phyloP scores from a whole-genome alignment of 805 yeast species.

The Teunomyces lycoperdinae region DNA sequence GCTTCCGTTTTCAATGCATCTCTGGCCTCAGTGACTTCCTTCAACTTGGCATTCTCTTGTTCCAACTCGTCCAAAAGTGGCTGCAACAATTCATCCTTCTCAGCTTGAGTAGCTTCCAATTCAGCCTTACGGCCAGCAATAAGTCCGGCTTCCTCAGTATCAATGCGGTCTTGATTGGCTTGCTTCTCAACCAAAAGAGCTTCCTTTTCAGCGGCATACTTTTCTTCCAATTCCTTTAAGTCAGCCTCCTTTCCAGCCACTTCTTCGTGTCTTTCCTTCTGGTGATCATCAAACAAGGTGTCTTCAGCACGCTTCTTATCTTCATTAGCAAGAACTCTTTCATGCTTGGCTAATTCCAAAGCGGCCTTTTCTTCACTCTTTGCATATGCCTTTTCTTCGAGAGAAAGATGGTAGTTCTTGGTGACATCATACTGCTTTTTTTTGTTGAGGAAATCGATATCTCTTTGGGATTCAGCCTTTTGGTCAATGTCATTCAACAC shows the following conservation, averaged over 20 bases:
- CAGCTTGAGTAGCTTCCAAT: constrained; percentile 48
- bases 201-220: constrained; percentile 39
- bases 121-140: constrained; percentile 45
- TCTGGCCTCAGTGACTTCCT: constrained; percentile 49
- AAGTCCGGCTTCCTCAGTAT: constrained; percentile 41
- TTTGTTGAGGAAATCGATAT: constrained; percentile 33
- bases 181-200: constrained; percentile 45
- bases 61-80: constrained; percentile 55
- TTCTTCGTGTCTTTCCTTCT: constrained; percentile 27
- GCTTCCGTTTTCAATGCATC: constrained; percentile 44
- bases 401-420: constrained; percentile 29
- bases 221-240: constrained; percentile 34
- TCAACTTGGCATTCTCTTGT: constrained; percentile 47
- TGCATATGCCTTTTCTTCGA: constrained; percentile 25
- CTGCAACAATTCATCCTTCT: constrained; percentile 50
- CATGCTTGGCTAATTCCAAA: constrained; percentile 34
- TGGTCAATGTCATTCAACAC: constrained; percentile 69
- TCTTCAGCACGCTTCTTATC: constrained; percentile 32
- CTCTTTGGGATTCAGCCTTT: constrained; percentile 71
- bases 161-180: constrained; percentile 45
- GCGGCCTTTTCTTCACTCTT: constrained; percentile 34
- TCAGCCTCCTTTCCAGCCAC: constrained; percentile 27
- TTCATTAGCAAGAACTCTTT: constrained; percentile 30
- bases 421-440: constrained; percentile 34
- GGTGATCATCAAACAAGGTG: constrained; percentile 25